A percentile compares a stretch with the other conserved stretches of the same genome.
These are phyloP conservation scores for Nidularia sp. DNA, from an alignment of 768 basidiomycete genomes.

Conservation along the genomic window DNA sequence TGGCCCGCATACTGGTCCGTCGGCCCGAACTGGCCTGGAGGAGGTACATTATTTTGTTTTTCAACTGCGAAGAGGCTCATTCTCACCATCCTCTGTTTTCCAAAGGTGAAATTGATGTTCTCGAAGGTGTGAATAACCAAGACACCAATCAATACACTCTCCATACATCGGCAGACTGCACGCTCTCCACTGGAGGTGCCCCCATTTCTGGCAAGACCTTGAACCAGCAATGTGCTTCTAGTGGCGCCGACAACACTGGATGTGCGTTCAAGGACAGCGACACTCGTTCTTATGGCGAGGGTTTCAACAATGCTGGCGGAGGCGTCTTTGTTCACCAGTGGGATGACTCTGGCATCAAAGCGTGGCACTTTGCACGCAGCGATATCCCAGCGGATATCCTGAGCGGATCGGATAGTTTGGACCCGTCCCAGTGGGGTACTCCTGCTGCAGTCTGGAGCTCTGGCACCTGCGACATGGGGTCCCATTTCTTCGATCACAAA, in stretches of 20 bases:
- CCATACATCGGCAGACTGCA: conserved; percentile 48
- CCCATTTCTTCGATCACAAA: conserved; percentile 50
- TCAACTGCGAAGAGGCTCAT: no score
- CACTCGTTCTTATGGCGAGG: conserved; percentile 32
- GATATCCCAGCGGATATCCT: conserved; percentile 51
- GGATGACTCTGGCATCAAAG: conserved; percentile 46
- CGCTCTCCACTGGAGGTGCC: conserved; percentile 20
- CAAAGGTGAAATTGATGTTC: conserved; percentile 66
- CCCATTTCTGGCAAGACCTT: conserved; percentile 19
- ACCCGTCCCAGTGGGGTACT: conserved; percentile 45
- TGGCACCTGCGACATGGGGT: conserved; percentile 39
- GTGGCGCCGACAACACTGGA: conserved; percentile 34
- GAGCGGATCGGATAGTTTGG: conserved; percentile 25
- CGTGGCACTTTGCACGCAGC: conserved; percentile 53
- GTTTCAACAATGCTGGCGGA: conserved; percentile 40
- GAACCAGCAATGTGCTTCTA: conserved; percentile 35
- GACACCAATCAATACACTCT: conserved; percentile 60
- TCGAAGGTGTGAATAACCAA: conserved; percentile 69
- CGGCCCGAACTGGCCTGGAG: conserved; percentile 47
- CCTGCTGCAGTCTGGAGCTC: conserved; percentile 52
- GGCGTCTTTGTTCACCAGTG: conserved; percentile 59
- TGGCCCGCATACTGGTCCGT: conserved; percentile 54
- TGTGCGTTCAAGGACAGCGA: conserved; percentile 45
- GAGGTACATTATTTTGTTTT: no score
- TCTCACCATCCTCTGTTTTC: neutral